Percentiles rank a stretch among this genome's conserved stretches.
Evolutionary conservation across 371 early-diverging fungal genomes (phyloP).

Genomic region (Haplosporangium sp.): DNA sequence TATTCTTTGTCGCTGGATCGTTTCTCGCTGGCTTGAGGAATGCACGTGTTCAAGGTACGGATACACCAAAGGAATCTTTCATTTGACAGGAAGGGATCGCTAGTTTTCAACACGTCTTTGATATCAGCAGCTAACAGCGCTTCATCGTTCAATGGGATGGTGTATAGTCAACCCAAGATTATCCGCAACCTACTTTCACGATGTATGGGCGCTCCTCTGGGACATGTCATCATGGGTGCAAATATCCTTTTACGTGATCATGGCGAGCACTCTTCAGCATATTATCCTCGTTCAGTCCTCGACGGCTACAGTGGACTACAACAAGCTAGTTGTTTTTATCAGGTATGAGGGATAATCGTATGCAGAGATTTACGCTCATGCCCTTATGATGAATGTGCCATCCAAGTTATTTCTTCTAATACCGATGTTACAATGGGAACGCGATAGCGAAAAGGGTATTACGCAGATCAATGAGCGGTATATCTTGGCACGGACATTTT

Average conservation of each 20-base stretch:
- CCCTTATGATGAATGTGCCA: too few species aligned
- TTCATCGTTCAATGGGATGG: neutral
- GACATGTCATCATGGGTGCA: slow-evolving; percentile 36
- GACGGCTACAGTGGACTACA: slow-evolving; percentile 18
- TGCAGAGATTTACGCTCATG: neutral
- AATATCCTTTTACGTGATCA: slow-evolving; percentile 26
- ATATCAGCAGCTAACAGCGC: neutral
- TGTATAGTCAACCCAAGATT: slow-evolving; percentile 43
- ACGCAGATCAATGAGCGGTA: slow-evolving; percentile 50
- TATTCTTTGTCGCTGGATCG: slow-evolving; percentile 28
- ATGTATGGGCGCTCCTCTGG: slow-evolving; percentile 20
- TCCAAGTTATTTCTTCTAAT: neutral
- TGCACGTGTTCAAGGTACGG: slow-evolving; percentile 36
- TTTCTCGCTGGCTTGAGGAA: slow-evolving; percentile 41
- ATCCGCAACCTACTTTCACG: slow-evolving; percentile 37
- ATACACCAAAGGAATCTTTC: neutral
- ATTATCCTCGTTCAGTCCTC: slow-evolving; percentile 26
- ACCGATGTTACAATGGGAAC: too few species aligned
- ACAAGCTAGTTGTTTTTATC: slow-evolving; percentile 35
- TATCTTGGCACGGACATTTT: slow-evolving; percentile 51
- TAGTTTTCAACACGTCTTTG: too few species aligned
- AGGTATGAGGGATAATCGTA: slow-evolving; percentile 13
- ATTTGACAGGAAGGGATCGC: too few species aligned
- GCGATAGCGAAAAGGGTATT: slow-evolving; percentile 44
- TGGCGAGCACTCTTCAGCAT: slow-evolving; percentile 15